Conservation (phyloP, 306 rosid genomes). For the Medicago ruthenica region DNA sequence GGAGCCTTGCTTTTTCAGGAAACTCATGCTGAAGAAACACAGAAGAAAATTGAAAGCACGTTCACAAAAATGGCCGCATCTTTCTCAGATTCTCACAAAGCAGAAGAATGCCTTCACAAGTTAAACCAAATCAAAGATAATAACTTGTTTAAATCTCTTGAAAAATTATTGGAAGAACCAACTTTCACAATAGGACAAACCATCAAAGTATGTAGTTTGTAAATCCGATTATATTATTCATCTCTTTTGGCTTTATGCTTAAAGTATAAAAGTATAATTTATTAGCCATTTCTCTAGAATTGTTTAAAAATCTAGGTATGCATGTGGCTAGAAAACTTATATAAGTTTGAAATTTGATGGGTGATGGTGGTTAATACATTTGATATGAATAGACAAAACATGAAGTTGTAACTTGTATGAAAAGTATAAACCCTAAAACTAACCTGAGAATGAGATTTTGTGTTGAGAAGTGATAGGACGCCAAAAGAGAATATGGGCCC, state of each 20-base stretch:
- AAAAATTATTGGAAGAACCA: constrained; percentile 62
- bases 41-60: constrained; percentile 53
- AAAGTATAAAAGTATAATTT: constrained; percentile 20
- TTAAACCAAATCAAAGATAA: constrained; percentile 77
- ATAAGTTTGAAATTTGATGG: constrained; percentile 6
- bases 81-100: constrained; percentile 78
- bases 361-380: neutral
- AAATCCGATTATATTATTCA: constrained; percentile 46
- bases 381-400: neutral
- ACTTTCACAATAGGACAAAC: constrained; percentile 48
- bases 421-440: neutral
- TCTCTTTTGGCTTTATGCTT: constrained; percentile 27
- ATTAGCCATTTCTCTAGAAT: constrained; percentile 2
- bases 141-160: constrained; percentile 66
- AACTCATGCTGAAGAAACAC: constrained; percentile 66
- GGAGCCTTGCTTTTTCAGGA: constrained; percentile 59
- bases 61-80: constrained; percentile 67
- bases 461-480: neutral
- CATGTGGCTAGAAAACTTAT: constrained; percentile 6
- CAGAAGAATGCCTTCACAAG: constrained; percentile 73
- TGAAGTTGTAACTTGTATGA: neutral
- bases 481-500: neutral
- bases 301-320: constrained; percentile 26
- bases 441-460: neutral
- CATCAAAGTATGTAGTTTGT: constrained; percentile 60